Evolutionary conservation across 768 basidiomycete species (phyloP).

Genomic region (Psilocybe cyanescens): DNA sequence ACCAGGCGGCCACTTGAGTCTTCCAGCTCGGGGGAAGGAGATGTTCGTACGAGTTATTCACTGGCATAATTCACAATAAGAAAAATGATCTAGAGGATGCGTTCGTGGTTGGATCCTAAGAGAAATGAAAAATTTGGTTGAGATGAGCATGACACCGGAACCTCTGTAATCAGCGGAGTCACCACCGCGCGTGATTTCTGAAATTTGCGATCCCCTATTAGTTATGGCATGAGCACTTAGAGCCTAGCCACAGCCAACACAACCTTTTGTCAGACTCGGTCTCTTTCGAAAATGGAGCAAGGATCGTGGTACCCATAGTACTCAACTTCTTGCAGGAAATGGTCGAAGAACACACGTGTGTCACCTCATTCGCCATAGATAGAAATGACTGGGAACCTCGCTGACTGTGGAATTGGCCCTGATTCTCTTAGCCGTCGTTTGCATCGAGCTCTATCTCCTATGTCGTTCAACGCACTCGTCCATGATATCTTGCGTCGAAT

Average conservation of each 20-base stretch:
- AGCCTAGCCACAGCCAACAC: too few relatives aligned
- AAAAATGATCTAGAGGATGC: too few relatives aligned
- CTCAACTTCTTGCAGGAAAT: neutral
- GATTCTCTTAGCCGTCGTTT: neutral
- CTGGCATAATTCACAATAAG: conserved; percentile 3
- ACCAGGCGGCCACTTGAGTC: conserved; percentile 77
- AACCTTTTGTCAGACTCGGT: too few relatives aligned
- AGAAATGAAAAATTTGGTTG: too few relatives aligned
- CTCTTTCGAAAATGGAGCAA: too few relatives aligned
- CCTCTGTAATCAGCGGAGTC: too few relatives aligned
- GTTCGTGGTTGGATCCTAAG: neutral
- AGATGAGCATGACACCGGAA: too few relatives aligned
- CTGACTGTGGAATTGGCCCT: neutral
- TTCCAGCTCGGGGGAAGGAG: conserved; percentile 96
- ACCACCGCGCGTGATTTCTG: neutral
- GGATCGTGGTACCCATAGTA: too few relatives aligned
- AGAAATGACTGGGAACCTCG: neutral
- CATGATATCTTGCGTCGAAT: conserved; percentile 16
- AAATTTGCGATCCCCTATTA: neutral
- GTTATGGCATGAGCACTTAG: too few relatives aligned
- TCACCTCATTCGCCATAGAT: conserved; percentile 3
- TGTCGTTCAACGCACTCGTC: conserved; percentile 22
- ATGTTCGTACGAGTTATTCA: conserved; percentile 52
- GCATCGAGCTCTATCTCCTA: neutral
- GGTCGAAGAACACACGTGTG: neutral